phyloP scores from a whole-genome alignment of 1,284 basidiomycete genomes.

The Apiotrichum sp. region DNA sequence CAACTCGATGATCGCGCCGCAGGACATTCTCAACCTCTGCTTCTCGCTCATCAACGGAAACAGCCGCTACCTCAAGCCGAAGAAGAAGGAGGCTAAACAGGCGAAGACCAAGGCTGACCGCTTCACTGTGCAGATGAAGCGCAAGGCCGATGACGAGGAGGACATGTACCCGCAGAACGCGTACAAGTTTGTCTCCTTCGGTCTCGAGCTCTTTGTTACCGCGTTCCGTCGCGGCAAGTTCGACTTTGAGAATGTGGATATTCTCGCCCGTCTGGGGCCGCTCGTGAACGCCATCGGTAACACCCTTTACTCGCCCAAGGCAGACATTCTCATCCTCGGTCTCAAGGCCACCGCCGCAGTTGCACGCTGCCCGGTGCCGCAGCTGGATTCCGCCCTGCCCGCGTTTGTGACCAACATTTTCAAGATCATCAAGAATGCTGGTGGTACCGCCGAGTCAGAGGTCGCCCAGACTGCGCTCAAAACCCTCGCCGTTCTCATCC shows the following conservation, averaged over 20 bases:
- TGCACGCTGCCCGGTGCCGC: conserved; percentile 74
- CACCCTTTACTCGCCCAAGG: conserved; percentile 78
- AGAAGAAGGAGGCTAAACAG: conserved; percentile 36
- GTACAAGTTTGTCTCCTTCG: conserved; percentile 80
- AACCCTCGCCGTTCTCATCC: conserved; percentile 74
- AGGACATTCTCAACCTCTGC: conserved; percentile 73
- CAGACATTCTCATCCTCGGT: conserved; percentile 70
- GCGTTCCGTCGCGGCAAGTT: conserved; percentile 81
- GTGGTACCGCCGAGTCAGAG: conserved; percentile 78
- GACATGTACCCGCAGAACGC: conserved; percentile 77
- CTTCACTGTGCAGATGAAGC: conserved; percentile 70
- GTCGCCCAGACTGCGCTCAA: conserved; percentile 83
- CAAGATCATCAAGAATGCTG: conserved; percentile 73
- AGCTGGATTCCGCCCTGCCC: conserved; percentile 69
- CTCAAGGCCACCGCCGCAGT: conserved; percentile 77
- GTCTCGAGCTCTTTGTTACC: conserved; percentile 84
- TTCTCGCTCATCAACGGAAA: conserved; percentile 88
- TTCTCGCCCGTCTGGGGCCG: conserved; percentile 73
- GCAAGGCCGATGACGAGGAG: conserved; percentile 54
- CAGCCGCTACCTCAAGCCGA: conserved; percentile 59
- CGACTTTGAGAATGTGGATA: conserved; percentile 66
- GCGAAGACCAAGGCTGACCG: conserved; percentile 51
- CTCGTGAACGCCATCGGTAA: conserved; percentile 87
- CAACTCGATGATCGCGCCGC: conserved; percentile 65
- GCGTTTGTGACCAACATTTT: conserved; percentile 83